Evolutionary conservation across 1,284 basidiomycete genomes (phyloP).

Genomic region (Rhizoctonia solani): DNA sequence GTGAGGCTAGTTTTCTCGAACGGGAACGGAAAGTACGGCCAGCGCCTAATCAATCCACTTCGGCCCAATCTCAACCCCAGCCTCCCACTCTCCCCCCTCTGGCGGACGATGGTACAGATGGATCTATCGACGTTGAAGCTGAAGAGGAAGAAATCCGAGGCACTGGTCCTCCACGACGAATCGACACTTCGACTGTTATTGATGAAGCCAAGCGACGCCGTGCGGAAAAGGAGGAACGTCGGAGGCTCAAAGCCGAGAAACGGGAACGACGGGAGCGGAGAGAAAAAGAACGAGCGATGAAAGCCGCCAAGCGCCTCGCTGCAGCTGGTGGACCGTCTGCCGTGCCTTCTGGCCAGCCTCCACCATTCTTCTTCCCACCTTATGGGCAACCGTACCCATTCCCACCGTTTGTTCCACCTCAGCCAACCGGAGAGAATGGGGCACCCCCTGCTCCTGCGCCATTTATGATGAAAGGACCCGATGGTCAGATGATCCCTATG

Average conservation of each 20-base stretch:
- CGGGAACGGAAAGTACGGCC: slow-evolving; percentile 51
- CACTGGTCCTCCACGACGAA: slow-evolving; percentile 17
- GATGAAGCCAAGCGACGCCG: slow-evolving; percentile 22
- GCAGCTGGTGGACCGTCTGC: neutral
- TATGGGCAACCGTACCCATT: slow-evolving; percentile 17
- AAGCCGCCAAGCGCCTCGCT: slow-evolving; percentile 27
- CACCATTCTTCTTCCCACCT: slow-evolving; percentile 18
- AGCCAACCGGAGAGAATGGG: neutral
- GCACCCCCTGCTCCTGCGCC: neutral
- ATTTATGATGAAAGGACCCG: slow-evolving; percentile 25
- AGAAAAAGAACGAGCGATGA: slow-evolving; percentile 21
- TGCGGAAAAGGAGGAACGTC: slow-evolving; percentile 26
- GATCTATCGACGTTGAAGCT: slow-evolving; percentile 25
- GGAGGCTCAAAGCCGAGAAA: slow-evolving; percentile 28
- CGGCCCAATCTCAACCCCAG: neutral
- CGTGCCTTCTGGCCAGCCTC: slow-evolving; percentile 14
- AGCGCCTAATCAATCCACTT: slow-evolving; percentile 8
- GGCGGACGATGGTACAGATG: slow-evolving; percentile 18
- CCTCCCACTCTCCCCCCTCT: too few relatives aligned
- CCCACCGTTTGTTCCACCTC: slow-evolving; percentile 9
- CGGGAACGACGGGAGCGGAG: slow-evolving; percentile 13
- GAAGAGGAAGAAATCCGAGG: slow-evolving; percentile 26
- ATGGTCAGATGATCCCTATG: slow-evolving; percentile 27
- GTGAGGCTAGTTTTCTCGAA: slow-evolving; percentile 66
- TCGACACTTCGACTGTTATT: slow-evolving; percentile 11